These are phyloP conservation scores for Dendrostoma leiphaemia DNA, from an alignment of 2,329 filamentous ascomycete genomes.

Conservation along the genomic window DNA sequence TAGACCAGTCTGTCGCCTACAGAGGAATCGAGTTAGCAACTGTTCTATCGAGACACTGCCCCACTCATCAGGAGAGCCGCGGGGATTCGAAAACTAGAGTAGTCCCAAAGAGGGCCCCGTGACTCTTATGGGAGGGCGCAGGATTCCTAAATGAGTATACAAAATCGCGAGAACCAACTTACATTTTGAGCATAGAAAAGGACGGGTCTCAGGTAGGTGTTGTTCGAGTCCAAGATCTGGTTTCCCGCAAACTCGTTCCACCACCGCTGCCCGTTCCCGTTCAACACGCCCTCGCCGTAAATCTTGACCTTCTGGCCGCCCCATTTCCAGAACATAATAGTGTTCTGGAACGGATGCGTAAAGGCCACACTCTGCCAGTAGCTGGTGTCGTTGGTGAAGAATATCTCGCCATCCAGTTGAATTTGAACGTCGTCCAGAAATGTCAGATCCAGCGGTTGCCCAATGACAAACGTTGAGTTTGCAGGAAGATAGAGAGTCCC, in stretches of 20 bases:
- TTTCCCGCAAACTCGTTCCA: constrained; percentile 30
- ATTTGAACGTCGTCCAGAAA: constrained; percentile 58
- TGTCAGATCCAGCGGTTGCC: constrained; percentile 56
- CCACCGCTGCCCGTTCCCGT: constrained; percentile 51
- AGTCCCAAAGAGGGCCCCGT: too few relatives aligned
- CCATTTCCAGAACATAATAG: constrained; percentile 64
- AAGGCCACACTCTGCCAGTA: constrained; percentile 43
- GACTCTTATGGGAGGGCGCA: too few relatives aligned
- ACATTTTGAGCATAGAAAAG: constrained; percentile 61
- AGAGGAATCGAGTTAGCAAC: too few relatives aligned
- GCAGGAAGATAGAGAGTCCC: constrained; percentile 54
- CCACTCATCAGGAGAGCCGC: too few relatives aligned
- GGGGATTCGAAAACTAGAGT: too few relatives aligned
- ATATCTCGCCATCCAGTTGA: constrained; percentile 55
- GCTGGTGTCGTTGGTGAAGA: constrained; percentile 41
- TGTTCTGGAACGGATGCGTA: constrained; percentile 43
- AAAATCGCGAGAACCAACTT: too few relatives aligned
- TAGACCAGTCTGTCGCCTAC: constrained; percentile 54
- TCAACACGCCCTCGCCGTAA: constrained; percentile 53
- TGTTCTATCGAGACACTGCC: too few relatives aligned
- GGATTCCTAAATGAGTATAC: too few relatives aligned
- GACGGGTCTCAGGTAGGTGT: constrained; percentile 57
- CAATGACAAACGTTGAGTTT: constrained; percentile 55
- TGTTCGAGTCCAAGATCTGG: constrained; percentile 47
- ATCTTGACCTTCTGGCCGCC: constrained; percentile 61